Conservation (phyloP, 2,329 filamentous ascomycete species). For the Exophiala bonariae region DNA sequence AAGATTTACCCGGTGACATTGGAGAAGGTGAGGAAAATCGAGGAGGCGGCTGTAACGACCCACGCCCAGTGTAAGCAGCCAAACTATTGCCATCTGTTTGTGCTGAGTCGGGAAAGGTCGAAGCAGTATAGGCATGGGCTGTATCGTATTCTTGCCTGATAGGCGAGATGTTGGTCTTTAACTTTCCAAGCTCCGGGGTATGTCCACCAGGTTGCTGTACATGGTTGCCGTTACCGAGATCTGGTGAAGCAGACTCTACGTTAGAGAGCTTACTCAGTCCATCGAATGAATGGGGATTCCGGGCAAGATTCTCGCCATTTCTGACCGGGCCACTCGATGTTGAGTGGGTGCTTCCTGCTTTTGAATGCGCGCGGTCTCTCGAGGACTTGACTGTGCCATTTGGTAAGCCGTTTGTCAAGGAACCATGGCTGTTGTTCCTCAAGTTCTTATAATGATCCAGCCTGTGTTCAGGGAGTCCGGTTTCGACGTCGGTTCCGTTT, state of each 20-base stretch:
- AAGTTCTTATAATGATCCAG: slow-evolving; percentile 36
- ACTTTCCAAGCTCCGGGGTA: slow-evolving; percentile 21
- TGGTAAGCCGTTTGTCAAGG: slow-evolving; percentile 36
- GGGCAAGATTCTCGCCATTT: slow-evolving; percentile 35
- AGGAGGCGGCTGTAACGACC: slow-evolving; percentile 24
- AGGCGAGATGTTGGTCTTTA: slow-evolving; percentile 18
- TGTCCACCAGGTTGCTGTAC: slow-evolving; percentile 30
- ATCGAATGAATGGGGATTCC: slow-evolving; percentile 24
- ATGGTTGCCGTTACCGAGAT: slow-evolving; percentile 21
- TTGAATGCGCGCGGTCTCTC: slow-evolving; percentile 40
- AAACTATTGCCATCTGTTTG: slow-evolving; percentile 19
- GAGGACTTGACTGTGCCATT: slow-evolving; percentile 45
- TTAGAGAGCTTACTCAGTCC: slow-evolving; percentile 26
- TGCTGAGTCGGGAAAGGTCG: slow-evolving; percentile 34
- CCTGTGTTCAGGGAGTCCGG: slow-evolving; percentile 39
- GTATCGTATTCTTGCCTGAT: slow-evolving; percentile 27
- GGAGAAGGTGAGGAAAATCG: slow-evolving; percentile 43
- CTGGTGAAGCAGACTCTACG: slow-evolving; percentile 23
- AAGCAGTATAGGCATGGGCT: slow-evolving; percentile 33
- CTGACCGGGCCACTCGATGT: slow-evolving; percentile 34
- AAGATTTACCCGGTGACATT: slow-evolving; percentile 60
- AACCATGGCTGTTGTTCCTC: slow-evolving; percentile 31
- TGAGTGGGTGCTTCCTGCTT: slow-evolving; percentile 52
- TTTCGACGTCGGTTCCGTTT: slow-evolving; percentile 45
- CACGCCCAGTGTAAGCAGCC: slow-evolving; percentile 5